Evolutionary conservation across 345 rosid genomes (phyloP), one percentile per base, ranked within the genome.

Genomic region (Citrus reticulata): DNA sequence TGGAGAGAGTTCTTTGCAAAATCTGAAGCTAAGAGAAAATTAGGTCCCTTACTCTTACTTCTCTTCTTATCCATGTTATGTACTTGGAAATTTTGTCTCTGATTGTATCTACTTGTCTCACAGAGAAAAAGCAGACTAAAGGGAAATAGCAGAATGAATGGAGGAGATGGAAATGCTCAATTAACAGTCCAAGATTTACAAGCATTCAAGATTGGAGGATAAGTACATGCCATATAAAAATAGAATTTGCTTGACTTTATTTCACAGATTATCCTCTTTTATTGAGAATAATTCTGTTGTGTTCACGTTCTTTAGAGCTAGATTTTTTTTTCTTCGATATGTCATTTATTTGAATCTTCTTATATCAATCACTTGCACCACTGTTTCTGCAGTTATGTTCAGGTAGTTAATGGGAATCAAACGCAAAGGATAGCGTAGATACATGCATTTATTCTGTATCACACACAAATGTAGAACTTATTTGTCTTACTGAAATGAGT

Each of bases 1-100:
- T 88, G 91, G 93, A 87, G 78, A 77, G 91, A 90, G 25, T 90
- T 85, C 77, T 90, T 90, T 60, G 91, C 87, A 8, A 86, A 76
- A 82, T 90, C 93, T 20, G 93, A 90, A 75, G 93, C 91, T 16
- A 88, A 80, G 82, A 87, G 90, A 78, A 87, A 82, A 75, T 54
- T 78, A 66, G 91, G 90, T 87, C 30, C 79, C 14, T 30, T 5
- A 9, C 4, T 17, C 11, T 3, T 20, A 39, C 40, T 27, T 69
- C 25, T 34, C 4, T 70, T 19, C 54, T 40, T 4, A 7, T 39
- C 30, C 2, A 22, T 46, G 7, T n/a, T 1, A 22, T 46, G 9
- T n/a, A 35, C 7, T 65, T 60, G 30, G 39, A 5, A 42, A 7
- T 39, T 6, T 58, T 27, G 16, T 58, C 65, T n/a, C 34, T 68